Evolutionary conservation across 1,284 basidiomycete species (phyloP).

Genomic region (Pascua sp.): DNA sequence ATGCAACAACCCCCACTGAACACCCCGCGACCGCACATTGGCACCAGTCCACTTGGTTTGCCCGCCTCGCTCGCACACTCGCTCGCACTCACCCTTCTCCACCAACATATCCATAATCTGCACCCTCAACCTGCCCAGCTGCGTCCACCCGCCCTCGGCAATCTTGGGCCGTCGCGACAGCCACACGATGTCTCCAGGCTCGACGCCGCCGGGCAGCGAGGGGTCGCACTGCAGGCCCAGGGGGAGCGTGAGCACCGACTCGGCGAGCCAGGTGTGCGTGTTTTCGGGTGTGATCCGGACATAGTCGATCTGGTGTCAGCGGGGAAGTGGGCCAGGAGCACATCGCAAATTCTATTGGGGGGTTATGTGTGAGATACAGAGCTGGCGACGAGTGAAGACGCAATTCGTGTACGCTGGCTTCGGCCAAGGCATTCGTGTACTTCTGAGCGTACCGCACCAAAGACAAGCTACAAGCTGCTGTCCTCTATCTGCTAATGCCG

Average conservation of each 20-base stretch:
- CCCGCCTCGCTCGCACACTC: background rate
- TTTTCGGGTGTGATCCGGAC: conserved; percentile 45
- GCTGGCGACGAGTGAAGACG: no score
- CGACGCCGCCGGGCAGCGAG: conserved; percentile 36
- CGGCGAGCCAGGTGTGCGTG: conserved; percentile 35
- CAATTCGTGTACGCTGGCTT: no score
- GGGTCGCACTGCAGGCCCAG: conserved; percentile 38
- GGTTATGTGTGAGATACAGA: no score
- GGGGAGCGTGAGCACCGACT: conserved; percentile 39
- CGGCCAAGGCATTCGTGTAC: no score
- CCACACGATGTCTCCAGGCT: conserved; percentile 55
- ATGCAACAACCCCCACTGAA: no score
- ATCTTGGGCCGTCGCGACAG: conserved; percentile 53
- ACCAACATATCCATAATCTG: conserved; percentile 62
- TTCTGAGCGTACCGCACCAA: no score
- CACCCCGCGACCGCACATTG: no score
- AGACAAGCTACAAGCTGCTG: no score
- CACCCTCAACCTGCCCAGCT: conserved; percentile 70
- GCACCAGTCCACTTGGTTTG: background rate
- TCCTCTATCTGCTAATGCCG: no score
- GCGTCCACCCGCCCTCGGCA: conserved; percentile 74
- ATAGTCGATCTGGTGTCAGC: conserved; percentile 33
- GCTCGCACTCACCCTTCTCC: conserved; percentile 57
- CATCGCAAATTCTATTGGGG: no score
- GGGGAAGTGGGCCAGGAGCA: no score